Evolutionary conservation across 116 monocot genomes (phyloP).

Genomic region (Iris pallida): DNA sequence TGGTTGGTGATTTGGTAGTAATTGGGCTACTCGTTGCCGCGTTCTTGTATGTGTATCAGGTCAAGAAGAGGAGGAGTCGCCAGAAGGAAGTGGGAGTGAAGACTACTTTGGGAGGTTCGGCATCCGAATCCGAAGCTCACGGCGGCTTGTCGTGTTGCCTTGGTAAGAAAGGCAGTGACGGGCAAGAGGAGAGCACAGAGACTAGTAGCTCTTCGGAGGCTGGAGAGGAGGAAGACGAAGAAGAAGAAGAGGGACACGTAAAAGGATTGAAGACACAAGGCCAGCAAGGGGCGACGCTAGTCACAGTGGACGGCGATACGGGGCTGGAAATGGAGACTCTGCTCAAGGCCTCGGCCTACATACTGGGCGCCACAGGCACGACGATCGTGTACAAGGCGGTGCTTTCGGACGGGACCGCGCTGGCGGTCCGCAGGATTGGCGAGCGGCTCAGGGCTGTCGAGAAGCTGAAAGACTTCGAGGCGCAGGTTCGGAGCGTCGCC

Average conservation of each 20-base stretch:
- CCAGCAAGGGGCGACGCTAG: conserved; percentile 30
- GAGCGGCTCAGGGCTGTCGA: conserved; percentile 30
- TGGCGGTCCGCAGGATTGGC: conserved; percentile 73
- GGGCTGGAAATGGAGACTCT: conserved; percentile 78
- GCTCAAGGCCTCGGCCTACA: conserved; percentile 86
- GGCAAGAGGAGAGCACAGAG: conserved; percentile 26
- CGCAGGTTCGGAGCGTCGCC: conserved; percentile 55
- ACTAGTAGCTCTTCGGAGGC: conserved; percentile 25
- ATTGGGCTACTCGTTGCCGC: conserved; percentile 44
- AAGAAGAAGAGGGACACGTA: background rate
- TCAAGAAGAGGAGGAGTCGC: conserved; percentile 22
- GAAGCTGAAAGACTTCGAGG: conserved; percentile 66
- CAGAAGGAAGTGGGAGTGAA: background rate
- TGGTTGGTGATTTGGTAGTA: conserved; percentile 59
- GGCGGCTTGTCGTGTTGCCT: conserved; percentile 28
- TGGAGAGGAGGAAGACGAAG: conserved; percentile 27
- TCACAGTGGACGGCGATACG: conserved; percentile 58
- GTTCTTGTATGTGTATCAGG: conserved; percentile 46
- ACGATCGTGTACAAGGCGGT: conserved; percentile 94
- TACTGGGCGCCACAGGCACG: conserved; percentile 56
- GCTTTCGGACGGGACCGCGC: conserved; percentile 54
- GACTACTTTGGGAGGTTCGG: background rate
- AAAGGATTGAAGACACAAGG: background rate
- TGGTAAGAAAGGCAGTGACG: conserved; percentile 20
- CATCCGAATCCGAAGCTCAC: background rate